Evolutionary conservation across 805 yeast species (phyloP).

Genomic region (Candida schatavii): DNA sequence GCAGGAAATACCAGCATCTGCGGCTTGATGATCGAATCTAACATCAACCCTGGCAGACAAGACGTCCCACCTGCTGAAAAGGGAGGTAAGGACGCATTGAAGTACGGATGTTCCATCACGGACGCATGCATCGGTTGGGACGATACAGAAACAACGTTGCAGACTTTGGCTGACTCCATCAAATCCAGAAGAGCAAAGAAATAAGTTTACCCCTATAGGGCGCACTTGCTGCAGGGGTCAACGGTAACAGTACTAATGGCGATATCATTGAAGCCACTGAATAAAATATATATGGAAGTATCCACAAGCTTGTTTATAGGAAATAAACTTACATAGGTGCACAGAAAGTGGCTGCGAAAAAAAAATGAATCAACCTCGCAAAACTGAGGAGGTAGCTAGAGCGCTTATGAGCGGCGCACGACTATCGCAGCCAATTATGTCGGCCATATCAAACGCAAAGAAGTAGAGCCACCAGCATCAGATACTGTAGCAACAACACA

Average conservation of each 20-base stretch:
- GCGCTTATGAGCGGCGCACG: slow-evolving; percentile 2
- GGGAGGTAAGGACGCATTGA: slow-evolving; percentile 68
- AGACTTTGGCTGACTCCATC: slow-evolving; percentile 74
- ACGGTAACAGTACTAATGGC: too few species aligned
- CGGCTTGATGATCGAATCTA: slow-evolving; percentile 96
- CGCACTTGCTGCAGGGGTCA: too few species aligned
- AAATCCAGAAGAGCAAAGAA: slow-evolving; percentile 58
- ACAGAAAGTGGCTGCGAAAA: background rate
- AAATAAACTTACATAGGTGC: background rate
- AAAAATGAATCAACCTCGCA: background rate
- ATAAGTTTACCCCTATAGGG: too few species aligned
- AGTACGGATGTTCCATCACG: slow-evolving; percentile 94
- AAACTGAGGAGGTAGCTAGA: background rate
- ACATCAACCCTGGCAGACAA: slow-evolving; percentile 90
- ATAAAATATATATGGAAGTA: too few species aligned
- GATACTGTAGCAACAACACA: too few species aligned
- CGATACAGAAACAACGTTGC: slow-evolving; percentile 70
- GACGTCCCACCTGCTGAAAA: slow-evolving; percentile 67
- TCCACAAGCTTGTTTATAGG: background rate
- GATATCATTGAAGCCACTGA: too few species aligned
- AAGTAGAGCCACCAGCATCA: slow-evolving; percentile 1
- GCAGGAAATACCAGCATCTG: slow-evolving; percentile 74
- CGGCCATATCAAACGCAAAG: slow-evolving; percentile 2
- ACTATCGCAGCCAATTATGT: slow-evolving; percentile 3
- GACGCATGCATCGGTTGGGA: slow-evolving; percentile 97